Evolutionary conservation across 2,329 filamentous ascomycete species (phyloP), one percentile per base, ranked within the genome.

Genomic region (Talaromyces sp.): DNA sequence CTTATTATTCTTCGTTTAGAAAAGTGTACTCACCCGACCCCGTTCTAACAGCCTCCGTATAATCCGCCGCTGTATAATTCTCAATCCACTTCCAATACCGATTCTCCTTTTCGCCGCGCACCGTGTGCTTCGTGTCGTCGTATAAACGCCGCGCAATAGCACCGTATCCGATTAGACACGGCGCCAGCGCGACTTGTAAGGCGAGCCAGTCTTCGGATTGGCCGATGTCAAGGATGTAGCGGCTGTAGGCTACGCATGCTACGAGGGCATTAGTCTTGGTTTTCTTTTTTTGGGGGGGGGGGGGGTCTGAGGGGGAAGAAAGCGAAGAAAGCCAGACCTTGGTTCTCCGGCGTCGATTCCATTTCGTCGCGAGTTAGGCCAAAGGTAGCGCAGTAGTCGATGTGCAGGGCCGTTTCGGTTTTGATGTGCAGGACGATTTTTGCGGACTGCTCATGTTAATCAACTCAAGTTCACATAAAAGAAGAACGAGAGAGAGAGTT

Each of bases 1-100:
- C 19, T 11, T 35, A n/a, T 51, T 11, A n/a, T 50, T n/a, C 14
- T 19, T 11, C 13, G 24, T 21, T 46, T 1, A 3, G n/a, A n/a
- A n/a, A n/a, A n/a, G n/a, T n/a, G 13, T 5, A 62, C 61, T 55
- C 77, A 91, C 89, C 86, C 58, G 82, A 85, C 24, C 90, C 91
- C 3, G 85, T 81, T 64, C 80, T 80, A 58, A 96, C 89, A 6
- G 90, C 90, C 63, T 86, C 81, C 0, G 81, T 77, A 66, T 96
- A 97, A 71, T 95, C 90, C 0, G 90, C 87, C 2, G 87, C 89
- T 17, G 89, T 84, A 70, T 97, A 98, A 69, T 91, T 96, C 71
- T 93, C 82, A 65, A 98, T 91, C 93, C 93, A 98, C 52, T 86
- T 84, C 88, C 89, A 95, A 77, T 96, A 98, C 19, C 77, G 81